Evolutionary conservation across 73 alveolate genomes (phyloP), one percentile per base, ranked within the genome.

Genomic region (Blepharisma stoltei): DNA sequence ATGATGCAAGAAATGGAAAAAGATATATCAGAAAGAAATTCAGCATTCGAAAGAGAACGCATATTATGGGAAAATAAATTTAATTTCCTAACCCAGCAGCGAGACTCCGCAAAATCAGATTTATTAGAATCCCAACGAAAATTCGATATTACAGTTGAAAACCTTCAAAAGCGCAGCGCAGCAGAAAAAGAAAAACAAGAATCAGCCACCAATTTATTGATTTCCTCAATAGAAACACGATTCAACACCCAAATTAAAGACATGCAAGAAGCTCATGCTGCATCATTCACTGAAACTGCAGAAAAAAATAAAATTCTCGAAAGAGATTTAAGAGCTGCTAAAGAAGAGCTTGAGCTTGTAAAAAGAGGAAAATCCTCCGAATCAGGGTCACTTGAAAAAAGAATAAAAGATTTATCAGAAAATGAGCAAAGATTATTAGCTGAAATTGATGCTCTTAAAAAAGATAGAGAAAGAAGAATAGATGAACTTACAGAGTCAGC

Each of bases 191-290:
- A 93, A 50, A 87, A 90, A n/a, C 81, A 68, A 43, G 97, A 92
- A 67, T 80, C 52, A 41, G 71, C 84, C 27, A 78, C 94, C 37
- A 80, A 38, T 43, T 18, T 20, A 18, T 25, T 93, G 6, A 80
- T 95, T 54, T 54, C 79, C 11, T 78, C 83, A 37, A 88, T 95
- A 53, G 98, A 95, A 52, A 82, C 81, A 73, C 91, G 93, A 85
- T 92, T 83, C 67, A 86, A 92, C 76, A 76, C 91, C 41, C 89
- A 94, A 89, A 88, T 95, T n/a, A 93, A 92, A 73, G 99, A 95
- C 44, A 55, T 87, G 44, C 89, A 87, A 75, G 95, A 69, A 9
- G 20, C 11, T 89, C 66, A 77, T 88, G 44, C 89, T 83, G 78
- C 54, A 78, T 32, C 52, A 86, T 87, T 70, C 21, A 65, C 18